Base-by-base conservation (phyloP, 345 rosid genomes). In the Eucalyptus sideroxylon region DNA sequence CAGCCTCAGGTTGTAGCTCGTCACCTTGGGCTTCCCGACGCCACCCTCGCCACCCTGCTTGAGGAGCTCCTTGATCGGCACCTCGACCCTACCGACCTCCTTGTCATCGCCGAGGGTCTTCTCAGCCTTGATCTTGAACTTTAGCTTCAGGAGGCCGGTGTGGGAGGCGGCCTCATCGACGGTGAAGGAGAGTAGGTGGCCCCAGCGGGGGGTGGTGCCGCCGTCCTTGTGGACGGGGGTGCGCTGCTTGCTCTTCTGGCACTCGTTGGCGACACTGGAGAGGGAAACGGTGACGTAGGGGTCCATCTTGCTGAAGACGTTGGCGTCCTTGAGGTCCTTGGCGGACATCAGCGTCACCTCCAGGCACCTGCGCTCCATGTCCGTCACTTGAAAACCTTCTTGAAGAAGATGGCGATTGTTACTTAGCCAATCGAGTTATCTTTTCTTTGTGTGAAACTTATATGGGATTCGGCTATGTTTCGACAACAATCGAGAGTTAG, bases 41-140 rank as follows among this genome's bases (percentile, higher is more conserved):
- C 10, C 7, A 83, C 56, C 56, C 23, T 51, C 55, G 2, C 82
- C 3, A 4, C 7, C 24, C 3, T 37, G 27, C 26, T 87, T 87
- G 69, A 95, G 92, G 40, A 96, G 93, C 65, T 95, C 97, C 89
- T 95, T 94, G 82, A 96, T 26, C 27, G 96, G 95, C 16, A 96
- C 93, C 30, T 88, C 85, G 9, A 94, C 94, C 67, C 93, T 93
- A 0, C 97, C 97, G 80, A 96, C 88, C 16, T 90, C 91, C 87
- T 90, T 92, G 86, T 94, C 95, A 30, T 94, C 95, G 6, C 95
- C 95, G 17, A 94, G 11, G 91, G 88, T 34, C 5, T 96, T 93
- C 56, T 94, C 94, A 2, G 97, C 94, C 9, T 88, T 88, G 91
- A 97, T 88, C 91, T 92, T 85, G 93, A 94, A 21, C 7, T 89